phyloP scores from a whole-genome alignment of 2,329 filamentous ascomycete species.

The Penicillium brevicompactum region DNA sequence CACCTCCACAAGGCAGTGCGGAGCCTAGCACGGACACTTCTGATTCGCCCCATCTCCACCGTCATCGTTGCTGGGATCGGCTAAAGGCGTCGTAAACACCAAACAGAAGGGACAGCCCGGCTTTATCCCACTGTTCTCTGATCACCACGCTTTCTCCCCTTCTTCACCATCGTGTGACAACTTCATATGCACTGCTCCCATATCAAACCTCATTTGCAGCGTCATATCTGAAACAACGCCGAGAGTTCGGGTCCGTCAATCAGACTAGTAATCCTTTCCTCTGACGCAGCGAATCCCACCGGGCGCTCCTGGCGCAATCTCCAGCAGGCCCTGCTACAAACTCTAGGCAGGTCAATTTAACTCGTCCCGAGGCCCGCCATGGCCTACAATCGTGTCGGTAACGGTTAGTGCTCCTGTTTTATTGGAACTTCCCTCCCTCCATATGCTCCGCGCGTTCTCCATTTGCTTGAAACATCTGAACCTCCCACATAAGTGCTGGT shows the following conservation, averaged over 20 bases:
- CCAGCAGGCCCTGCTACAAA: conserved; percentile 21
- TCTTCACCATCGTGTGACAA: conserved; percentile 12
- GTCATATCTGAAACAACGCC: conserved; percentile 24
- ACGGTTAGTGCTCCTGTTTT: conserved; percentile 54
- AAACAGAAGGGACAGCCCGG: conserved; percentile 12
- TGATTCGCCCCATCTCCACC: conserved; percentile 23
- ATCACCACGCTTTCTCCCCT: conserved; percentile 2
- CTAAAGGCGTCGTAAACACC: conserved; percentile 25
- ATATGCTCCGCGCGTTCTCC: background rate
- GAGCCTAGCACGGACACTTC: conserved; percentile 16
- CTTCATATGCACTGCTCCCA: background rate
- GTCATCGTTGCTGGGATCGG: conserved; percentile 21
- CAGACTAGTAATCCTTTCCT: conserved; percentile 16
- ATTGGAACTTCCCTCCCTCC: conserved; percentile 16
- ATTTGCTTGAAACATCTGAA: background rate
- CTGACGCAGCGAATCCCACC: conserved; percentile 17
- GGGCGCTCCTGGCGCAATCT: conserved; percentile 34
- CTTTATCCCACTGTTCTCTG: conserved; percentile 9
- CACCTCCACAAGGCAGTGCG: conserved; percentile 15
- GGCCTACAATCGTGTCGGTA: conserved; percentile 70
- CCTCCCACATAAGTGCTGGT: conserved; percentile 1
- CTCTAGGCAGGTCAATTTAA: conserved; percentile 27
- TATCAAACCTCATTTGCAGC: conserved; percentile 10
- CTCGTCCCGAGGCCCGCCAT: conserved; percentile 28
- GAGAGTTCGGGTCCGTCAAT: conserved; percentile 19